Conservation (phyloP, 495 filamentous ascomycete genomes). For the Aspergillus coremiiformis region DNA sequence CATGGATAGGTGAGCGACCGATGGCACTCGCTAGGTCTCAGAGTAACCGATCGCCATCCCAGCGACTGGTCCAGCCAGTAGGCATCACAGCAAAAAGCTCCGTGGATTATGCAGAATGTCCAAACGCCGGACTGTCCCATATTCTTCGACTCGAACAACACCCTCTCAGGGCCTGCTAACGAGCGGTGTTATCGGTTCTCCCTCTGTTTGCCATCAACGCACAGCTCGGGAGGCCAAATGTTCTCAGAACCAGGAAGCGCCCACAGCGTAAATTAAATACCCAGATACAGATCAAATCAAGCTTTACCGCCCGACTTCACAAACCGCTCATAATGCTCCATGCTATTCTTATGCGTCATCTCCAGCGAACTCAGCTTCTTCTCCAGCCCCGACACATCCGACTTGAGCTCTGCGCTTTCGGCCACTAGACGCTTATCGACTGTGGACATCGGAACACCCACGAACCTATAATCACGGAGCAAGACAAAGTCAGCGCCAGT, state of each 20-base stretch:
- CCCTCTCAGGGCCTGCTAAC: no score
- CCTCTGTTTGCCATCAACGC: neutral
- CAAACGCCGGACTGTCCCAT: no score
- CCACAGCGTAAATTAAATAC: neutral
- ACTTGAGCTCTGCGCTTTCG: slow-evolving; percentile 68
- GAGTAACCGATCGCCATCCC: no score
- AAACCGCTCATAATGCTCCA: slow-evolving; percentile 82
- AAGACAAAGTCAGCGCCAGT: neutral
- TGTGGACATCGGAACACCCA: slow-evolving; percentile 60
- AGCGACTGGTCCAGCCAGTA: no score
- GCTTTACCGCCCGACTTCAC: slow-evolving; percentile 48
- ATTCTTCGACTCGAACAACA: no score
- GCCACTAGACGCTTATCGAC: slow-evolving; percentile 68
- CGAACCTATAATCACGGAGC: slow-evolving; percentile 78
- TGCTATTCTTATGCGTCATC: slow-evolving; percentile 88
- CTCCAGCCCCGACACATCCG: slow-evolving; percentile 68
- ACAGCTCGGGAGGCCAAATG: neutral
- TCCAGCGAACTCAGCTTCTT: slow-evolving; percentile 94
- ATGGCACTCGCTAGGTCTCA: no score
- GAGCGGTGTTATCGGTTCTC: no score
- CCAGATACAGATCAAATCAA: slow-evolving; percentile 13
- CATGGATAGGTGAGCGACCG: no score
- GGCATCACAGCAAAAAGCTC: no score
- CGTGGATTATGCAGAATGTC: no score
- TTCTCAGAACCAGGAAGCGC: neutral